phyloP scores from a whole-genome alignment of 2,329 filamentous ascomycete genomes.

The Amylocarpus encephaloides region DNA sequence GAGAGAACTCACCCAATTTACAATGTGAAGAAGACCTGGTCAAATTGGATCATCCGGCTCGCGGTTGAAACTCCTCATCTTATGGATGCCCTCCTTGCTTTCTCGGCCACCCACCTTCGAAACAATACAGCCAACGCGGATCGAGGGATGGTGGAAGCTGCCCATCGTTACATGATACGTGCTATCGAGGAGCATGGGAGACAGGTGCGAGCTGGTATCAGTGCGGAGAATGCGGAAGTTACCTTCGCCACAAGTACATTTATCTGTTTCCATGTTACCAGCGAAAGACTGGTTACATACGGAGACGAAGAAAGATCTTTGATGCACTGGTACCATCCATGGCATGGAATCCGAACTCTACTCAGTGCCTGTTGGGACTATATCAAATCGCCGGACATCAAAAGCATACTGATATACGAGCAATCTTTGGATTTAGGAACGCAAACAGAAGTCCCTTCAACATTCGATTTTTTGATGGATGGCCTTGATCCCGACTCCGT shows the following conservation, averaged over 20 bases:
- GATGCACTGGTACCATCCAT: conserved; percentile 57
- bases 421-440: not conserved
- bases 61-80: conserved; percentile 53
- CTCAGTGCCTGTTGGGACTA: conserved; percentile 55
- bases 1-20: conserved; percentile 32
- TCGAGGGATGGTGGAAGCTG: conserved; percentile 48
- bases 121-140: conserved; percentile 45
- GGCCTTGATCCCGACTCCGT: conserved; percentile 19
- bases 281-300: conserved; percentile 34
- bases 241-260: conserved; percentile 54
- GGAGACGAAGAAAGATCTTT: conserved; percentile 33
- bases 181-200: conserved; percentile 52
- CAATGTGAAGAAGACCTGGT: conserved; percentile 48
- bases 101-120: conserved; percentile 55
- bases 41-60: conserved; percentile 49
- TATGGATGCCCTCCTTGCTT: conserved; percentile 54
- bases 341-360: conserved; percentile 57
- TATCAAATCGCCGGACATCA: conserved; percentile 44
- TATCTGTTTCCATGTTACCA: conserved; percentile 50
- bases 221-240: conserved; percentile 50
- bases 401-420: conserved; percentile 8
- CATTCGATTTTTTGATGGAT: conserved; percentile 31
- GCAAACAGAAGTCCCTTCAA: not conserved
- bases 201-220: conserved; percentile 49
- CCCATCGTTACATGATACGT: conserved; percentile 55